Evolutionary conservation across 179 eudicot genomes (phyloP), one percentile per base, ranked within the genome.

Genomic region (Pouteria campechiana): DNA sequence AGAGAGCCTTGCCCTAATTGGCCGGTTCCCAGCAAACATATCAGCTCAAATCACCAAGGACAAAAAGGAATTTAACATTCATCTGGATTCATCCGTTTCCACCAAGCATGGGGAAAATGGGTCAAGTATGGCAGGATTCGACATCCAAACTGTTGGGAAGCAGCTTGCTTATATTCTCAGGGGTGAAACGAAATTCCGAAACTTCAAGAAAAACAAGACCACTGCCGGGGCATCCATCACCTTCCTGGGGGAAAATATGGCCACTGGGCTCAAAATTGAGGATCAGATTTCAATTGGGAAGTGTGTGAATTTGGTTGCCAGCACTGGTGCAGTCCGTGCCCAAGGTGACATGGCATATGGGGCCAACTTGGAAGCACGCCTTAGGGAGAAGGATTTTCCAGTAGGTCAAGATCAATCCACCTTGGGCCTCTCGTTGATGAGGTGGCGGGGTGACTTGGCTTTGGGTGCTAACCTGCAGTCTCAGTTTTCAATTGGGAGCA

Each of bases 31-130:
- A 12, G 73, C 83, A 4, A 58, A 53, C 5, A 44, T 69, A 3
- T 48, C 66, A 0, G 69, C 59, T 17, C 82, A 77, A 49, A 54
- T 77, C 19, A 67, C 73, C 1, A 77, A 81, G 46, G 92, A 83
- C 33, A 83, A 73, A 48, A 73, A 76, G 32, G 84, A 68, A 32
- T 70, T 76, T 57, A 70, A 59, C 27, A 43, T 79, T 57, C 69
- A 65, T 43, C 21, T 73, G 31, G 77, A 76, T 44, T 76, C 89
- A 9, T 69, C 77, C 1, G 58, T 76, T n/a, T 54, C 86, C 4
- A 74, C 74, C 3, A 78, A 78, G 57, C 81, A 74, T 44, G 81
- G 88, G 6, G 76, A 82, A n/a, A 68, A 56, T 0, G 84, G 79
- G 29, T 73, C 84, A 12, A 64, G 64, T 43, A 49, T 76, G 61